Conservation (phyloP, 306 rosid species). For the Vigna hirtella region DNA sequence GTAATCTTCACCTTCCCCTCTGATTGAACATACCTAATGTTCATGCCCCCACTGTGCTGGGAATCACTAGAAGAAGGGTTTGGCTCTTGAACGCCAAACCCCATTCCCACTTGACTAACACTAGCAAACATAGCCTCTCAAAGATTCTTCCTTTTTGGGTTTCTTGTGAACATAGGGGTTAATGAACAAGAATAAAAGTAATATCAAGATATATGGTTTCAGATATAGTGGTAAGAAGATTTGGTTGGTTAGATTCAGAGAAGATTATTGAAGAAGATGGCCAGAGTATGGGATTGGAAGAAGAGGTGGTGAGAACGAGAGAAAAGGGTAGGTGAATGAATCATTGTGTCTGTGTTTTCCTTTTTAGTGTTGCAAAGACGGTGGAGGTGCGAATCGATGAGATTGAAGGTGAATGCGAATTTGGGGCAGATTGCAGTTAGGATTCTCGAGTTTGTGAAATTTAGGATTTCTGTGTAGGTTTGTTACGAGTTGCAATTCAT, state of each 20-base stretch:
- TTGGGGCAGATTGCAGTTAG: no score
- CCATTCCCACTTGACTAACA: conserved; percentile 82
- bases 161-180: neutral
- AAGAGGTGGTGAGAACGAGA: conserved; percentile 35
- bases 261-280: neutral
- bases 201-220: neutral
- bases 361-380: no score
- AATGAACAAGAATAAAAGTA: neutral
- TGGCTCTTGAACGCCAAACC: conserved; percentile 61
- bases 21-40: conserved; percentile 59
- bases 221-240: neutral
- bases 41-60: conserved; percentile 48
- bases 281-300: conserved; percentile 31
- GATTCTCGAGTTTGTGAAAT: no score
- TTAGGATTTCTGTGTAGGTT: no score
- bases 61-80: conserved; percentile 49
- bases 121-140: conserved; percentile 67
- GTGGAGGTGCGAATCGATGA: no score
- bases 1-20: conserved; percentile 61
- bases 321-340: conserved; percentile 46
- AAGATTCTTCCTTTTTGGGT: neutral
- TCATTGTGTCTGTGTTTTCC: conserved; percentile 32
- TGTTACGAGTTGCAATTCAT: no score
- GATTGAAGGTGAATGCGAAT: no score
- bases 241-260: neutral